phyloP scores from a whole-genome alignment of 306 rosid genomes.

The Lathyrus tuberosus region DNA sequence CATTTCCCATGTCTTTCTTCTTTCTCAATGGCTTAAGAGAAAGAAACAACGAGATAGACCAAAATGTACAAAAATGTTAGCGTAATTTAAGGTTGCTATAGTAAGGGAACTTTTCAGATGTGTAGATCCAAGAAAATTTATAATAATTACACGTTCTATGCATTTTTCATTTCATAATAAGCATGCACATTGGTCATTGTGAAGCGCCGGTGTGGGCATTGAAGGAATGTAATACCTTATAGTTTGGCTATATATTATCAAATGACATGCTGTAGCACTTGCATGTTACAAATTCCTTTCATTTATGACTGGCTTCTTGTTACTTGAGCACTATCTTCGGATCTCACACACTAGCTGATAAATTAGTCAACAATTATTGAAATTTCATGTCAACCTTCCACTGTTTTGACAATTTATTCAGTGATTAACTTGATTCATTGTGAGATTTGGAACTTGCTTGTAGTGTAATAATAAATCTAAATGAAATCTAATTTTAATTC shows the following conservation, averaged over 20 bases:
- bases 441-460: slow-evolving; percentile 23
- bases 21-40: slow-evolving; percentile 7
- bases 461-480: not conserved
- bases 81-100: not conserved
- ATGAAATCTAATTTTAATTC: slow-evolving; percentile 4
- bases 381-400: slow-evolving; percentile 21
- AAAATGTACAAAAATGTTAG: slow-evolving; percentile 8
- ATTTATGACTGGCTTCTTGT: slow-evolving; percentile 31
- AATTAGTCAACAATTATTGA: not conserved
- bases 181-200: slow-evolving; percentile 43
- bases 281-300: slow-evolving; percentile 3
- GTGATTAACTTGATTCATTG: slow-evolving; percentile 18
- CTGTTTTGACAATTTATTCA: slow-evolving; percentile 15
- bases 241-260: slow-evolving; percentile 5
- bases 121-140: slow-evolving; percentile 34
- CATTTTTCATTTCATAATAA: not conserved
- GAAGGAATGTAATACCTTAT: slow-evolving; percentile 19
- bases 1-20: slow-evolving; percentile 44
- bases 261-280: slow-evolving; percentile 17
- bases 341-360: slow-evolving; percentile 37
- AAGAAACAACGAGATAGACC: not conserved
- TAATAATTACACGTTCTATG: slow-evolving; percentile 25
- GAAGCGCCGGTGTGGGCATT: slow-evolving; percentile 38
- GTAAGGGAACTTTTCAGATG: slow-evolving; percentile 18
- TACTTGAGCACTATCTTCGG: no score